Percentiles rank a stretch among this genome's conserved stretches.
phyloP scores from a whole-genome alignment of 352 stramenopile genomes.

The Pythium guiyangense region DNA sequence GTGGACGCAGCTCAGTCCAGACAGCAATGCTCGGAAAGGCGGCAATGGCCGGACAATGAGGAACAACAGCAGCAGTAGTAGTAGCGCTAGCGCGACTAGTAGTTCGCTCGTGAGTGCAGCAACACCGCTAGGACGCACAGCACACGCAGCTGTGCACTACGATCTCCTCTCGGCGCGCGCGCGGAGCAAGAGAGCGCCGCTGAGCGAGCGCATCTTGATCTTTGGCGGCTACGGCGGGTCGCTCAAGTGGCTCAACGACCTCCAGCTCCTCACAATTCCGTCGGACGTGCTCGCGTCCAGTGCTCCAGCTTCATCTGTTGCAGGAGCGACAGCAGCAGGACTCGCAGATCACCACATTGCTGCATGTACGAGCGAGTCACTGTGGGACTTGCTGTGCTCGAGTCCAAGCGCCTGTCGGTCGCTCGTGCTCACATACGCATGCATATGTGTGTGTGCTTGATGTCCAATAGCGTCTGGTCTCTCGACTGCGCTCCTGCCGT shows the following conservation, averaged over 20 bases:
- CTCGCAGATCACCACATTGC: neutral
- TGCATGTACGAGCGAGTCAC: neutral
- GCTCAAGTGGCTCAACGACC: conserved; percentile 59
- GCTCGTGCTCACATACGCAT: neutral
- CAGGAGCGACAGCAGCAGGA: no score
- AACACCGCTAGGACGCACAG: conserved; percentile 27
- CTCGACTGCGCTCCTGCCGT: neutral
- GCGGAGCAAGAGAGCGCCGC: neutral
- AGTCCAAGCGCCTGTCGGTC: no score
- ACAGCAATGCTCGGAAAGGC: conserved; percentile 3
- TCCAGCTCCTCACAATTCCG: conserved; percentile 36
- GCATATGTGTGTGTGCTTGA: neutral
- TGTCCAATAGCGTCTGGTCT: neutral
- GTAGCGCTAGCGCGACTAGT: conserved; percentile 4
- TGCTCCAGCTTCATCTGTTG: neutral
- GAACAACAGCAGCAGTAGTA: conserved; percentile 4
- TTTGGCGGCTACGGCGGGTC: conserved; percentile 68
- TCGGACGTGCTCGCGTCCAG: neutral
- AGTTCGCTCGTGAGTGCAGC: conserved; percentile 6
- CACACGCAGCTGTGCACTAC: conserved; percentile 43
- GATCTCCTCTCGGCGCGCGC: neutral
- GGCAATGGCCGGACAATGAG: neutral
- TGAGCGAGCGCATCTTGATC: conserved; percentile 38
- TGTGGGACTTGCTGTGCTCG: neutral
- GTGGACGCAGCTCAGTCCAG: conserved; percentile 23